A percentile compares a stretch with the other conserved stretches of the same genome.
Conservation (phyloP, 2,329 filamentous ascomycete species). For the Lasiodiplodia citricola region DNA sequence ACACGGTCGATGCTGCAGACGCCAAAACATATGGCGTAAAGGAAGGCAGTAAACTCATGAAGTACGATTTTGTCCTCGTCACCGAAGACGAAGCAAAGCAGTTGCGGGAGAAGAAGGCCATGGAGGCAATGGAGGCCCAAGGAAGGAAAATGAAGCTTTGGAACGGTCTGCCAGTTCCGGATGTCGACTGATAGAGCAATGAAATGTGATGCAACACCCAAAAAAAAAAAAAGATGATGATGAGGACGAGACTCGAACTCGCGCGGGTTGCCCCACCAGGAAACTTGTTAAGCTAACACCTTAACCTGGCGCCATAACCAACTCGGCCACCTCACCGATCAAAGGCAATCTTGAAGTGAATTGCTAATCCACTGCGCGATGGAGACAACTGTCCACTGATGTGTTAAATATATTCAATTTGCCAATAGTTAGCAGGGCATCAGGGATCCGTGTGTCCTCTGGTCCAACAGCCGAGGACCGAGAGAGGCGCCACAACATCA, state of each 20-base stretch:
- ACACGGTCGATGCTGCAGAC: slow-evolving; percentile 57
- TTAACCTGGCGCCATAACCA: slow-evolving; percentile 29
- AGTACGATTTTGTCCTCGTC: slow-evolving; percentile 79
- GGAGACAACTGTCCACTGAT: rapidly evolving
- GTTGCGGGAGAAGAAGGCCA: slow-evolving; percentile 69
- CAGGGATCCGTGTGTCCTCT: neutral
- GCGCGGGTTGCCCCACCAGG: slow-evolving; percentile 27
- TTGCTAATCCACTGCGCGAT: neutral
- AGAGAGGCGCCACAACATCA: neutral
- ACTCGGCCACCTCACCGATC: slow-evolving; percentile 27
- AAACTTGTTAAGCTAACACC: slow-evolving; percentile 24
- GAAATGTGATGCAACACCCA: neutral
- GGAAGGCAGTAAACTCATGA: slow-evolving; percentile 67
- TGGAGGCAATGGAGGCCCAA: slow-evolving; percentile 69
- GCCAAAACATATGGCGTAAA: slow-evolving; percentile 67
- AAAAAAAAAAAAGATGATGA: slow-evolving; percentile 9
- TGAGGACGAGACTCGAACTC: slow-evolving; percentile 27
- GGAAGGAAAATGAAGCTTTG: slow-evolving; percentile 73
- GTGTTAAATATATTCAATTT: neutral
- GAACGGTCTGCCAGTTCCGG: slow-evolving; percentile 77
- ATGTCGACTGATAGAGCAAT: slow-evolving; percentile 56
- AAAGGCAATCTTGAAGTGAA: neutral
- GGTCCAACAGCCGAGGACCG: neutral
- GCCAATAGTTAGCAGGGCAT: neutral
- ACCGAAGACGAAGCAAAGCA: slow-evolving; percentile 70